Percentiles rank a stretch among this genome's conserved stretches.
Conservation (phyloP, 192 early-diverging fungal species). For the Phlyctochytrium bullatum region DNA sequence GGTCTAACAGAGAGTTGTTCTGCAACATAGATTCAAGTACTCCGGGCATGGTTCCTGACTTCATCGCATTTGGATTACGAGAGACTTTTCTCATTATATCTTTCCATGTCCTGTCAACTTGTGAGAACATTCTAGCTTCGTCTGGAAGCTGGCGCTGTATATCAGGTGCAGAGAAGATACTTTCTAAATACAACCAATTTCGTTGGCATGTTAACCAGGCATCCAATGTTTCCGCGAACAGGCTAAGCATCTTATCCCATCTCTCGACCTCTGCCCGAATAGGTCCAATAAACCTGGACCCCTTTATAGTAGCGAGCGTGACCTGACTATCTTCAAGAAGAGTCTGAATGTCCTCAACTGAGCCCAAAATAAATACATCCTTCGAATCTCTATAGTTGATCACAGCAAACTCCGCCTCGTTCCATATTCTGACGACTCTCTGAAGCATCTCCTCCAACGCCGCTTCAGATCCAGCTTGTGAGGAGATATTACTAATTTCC, state of each 20-base stretch:
- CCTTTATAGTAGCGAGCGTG: slow-evolving; percentile 59
- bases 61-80: slow-evolving; percentile 66
- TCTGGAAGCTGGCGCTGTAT: slow-evolving; percentile 66
- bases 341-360: slow-evolving; percentile 62
- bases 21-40: slow-evolving; percentile 58
- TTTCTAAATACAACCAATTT: slow-evolving; percentile 61
- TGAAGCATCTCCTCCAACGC: slow-evolving; percentile 61
- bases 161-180: slow-evolving; percentile 62
- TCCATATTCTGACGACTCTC: slow-evolving; percentile 57
- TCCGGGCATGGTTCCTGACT: slow-evolving; percentile 55
- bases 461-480: slow-evolving; percentile 57
- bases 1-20: slow-evolving; percentile 56
- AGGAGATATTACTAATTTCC: slow-evolving; percentile 54
- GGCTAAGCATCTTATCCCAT: slow-evolving; percentile 56
- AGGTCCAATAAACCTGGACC: slow-evolving; percentile 58
- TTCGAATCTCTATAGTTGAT: slow-evolving; percentile 53
- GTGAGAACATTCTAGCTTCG: slow-evolving; percentile 59
- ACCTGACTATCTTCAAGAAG: slow-evolving; percentile 59
- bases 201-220: slow-evolving; percentile 59
- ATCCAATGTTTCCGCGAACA: slow-evolving; percentile 60
- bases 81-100: slow-evolving; percentile 56
- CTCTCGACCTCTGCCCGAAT: slow-evolving; percentile 58
- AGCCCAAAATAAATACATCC: slow-evolving; percentile 61
- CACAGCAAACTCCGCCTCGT: slow-evolving; percentile 57
- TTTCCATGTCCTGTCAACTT: slow-evolving; percentile 63